These are phyloP conservation scores for Xenoacremonium recifei DNA, from an alignment of 2,329 filamentous ascomycete genomes.

Conservation along the genomic window DNA sequence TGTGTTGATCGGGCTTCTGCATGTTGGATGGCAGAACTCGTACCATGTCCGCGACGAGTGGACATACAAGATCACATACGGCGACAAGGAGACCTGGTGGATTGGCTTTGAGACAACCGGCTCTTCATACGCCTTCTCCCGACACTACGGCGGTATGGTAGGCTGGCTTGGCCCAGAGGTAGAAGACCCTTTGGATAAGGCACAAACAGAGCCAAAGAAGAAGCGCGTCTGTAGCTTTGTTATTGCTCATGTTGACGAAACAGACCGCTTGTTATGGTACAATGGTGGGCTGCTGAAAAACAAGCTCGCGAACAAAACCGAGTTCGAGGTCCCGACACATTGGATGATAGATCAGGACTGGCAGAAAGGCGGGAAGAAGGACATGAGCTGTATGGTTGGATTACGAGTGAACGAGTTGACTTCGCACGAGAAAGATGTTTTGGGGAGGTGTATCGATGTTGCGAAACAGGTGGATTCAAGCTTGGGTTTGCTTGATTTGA, in stretches of 20 bases:
- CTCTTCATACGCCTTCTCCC: constrained; percentile 37
- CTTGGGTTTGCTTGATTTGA: constrained; percentile 7
- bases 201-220: background rate
- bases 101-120: constrained; percentile 41
- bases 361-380: constrained; percentile 33
- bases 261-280: constrained; percentile 38
- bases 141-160: constrained; percentile 40
- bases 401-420: constrained; percentile 7
- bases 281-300: constrained; percentile 43
- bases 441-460: constrained; percentile 7
- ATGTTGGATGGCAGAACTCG: constrained; percentile 45
- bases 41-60: constrained; percentile 36
- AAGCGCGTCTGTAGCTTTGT: constrained; percentile 37
- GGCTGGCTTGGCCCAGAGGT: constrained; percentile 35
- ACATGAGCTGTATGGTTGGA: constrained; percentile 38
- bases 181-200: constrained; percentile 1
- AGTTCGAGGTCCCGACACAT: constrained; percentile 34
- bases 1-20: constrained; percentile 39
- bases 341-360: constrained; percentile 41
- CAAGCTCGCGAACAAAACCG: constrained; percentile 28
- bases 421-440: constrained; percentile 1
- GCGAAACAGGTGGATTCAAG: constrained; percentile 12
- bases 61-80: constrained; percentile 41
- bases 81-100: constrained; percentile 48
- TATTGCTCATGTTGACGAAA: constrained; percentile 41